Evolutionary conservation across 2,329 filamentous ascomycete genomes (phyloP).

Genomic region (Coleophoma eucalyptorum): DNA sequence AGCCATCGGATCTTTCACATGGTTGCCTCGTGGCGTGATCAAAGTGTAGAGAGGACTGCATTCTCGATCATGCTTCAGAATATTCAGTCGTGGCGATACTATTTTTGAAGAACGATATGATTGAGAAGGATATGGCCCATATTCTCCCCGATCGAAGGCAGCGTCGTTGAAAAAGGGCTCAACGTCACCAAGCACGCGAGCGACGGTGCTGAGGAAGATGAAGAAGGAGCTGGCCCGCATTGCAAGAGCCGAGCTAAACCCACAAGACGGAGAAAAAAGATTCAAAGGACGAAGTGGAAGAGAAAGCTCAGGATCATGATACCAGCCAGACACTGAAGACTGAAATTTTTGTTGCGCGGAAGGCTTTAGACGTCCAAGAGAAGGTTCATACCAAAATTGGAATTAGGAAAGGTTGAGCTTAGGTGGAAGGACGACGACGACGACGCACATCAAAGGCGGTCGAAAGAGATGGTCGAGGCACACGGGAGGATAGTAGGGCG

Average conservation of each 20-base stretch:
- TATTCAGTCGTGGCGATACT: slow-evolving; percentile 30
- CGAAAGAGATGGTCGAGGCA: too few relatives aligned
- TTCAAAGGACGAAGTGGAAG: background rate
- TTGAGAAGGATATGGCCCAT: slow-evolving; percentile 30
- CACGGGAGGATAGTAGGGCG: too few relatives aligned
- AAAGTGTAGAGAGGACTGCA: slow-evolving; percentile 38
- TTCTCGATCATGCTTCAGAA: slow-evolving; percentile 21
- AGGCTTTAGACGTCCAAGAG: background rate
- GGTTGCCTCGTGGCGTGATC: slow-evolving; percentile 32
- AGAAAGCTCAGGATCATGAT: background rate
- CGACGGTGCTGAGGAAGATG: background rate
- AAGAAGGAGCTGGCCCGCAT: background rate
- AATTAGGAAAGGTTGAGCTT: background rate
- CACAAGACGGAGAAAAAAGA: background rate
- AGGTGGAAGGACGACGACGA: background rate
- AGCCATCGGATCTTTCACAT: slow-evolving; percentile 31
- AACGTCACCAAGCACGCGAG: background rate
- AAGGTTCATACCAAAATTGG: background rate
- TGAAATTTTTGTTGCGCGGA: background rate
- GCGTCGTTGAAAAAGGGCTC: slow-evolving; percentile 10
- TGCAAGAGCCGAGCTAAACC: background rate
- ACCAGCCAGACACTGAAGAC: background rate
- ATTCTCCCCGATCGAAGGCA: slow-evolving; percentile 29
- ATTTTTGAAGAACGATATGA: slow-evolving; percentile 28
- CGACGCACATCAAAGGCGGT: background rate